Percentiles rank a stretch among this genome's conserved stretches.
phyloP scores from a whole-genome alignment of 2,329 filamentous ascomycete genomes.

The Balansia obtecta region DNA sequence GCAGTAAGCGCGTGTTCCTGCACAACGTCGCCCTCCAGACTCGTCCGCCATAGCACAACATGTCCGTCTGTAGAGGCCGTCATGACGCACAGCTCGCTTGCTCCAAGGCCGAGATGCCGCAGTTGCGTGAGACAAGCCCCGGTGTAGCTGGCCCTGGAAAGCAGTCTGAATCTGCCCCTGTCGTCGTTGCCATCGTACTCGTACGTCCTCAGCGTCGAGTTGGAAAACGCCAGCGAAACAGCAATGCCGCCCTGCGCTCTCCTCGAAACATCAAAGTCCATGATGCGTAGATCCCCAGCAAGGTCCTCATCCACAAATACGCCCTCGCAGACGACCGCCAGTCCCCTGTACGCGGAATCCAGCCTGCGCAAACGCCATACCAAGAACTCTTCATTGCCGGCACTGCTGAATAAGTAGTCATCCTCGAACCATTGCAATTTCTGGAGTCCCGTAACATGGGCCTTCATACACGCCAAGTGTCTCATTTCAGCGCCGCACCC shows the following conservation, averaged over 20 bases:
- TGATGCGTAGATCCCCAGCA: slow-evolving; percentile 63
- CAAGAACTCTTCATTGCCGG: slow-evolving; percentile 79
- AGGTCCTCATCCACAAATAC: slow-evolving; percentile 36
- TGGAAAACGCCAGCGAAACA: slow-evolving; percentile 62
- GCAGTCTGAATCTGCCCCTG: slow-evolving; percentile 30
- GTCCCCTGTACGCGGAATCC: slow-evolving; percentile 33
- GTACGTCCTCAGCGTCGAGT: slow-evolving; percentile 62
- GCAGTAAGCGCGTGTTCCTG: slow-evolving; percentile 16
- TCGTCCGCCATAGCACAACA: slow-evolving; percentile 28
- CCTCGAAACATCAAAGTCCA: slow-evolving; percentile 54
- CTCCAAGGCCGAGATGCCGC: slow-evolving; percentile 25
- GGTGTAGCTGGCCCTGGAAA: slow-evolving; percentile 49
- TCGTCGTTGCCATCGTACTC: slow-evolving; percentile 27
- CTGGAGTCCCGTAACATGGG: slow-evolving; percentile 76
- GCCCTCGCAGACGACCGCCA: slow-evolving; percentile 46
- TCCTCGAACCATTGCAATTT: slow-evolving; percentile 63
- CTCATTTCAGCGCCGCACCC: slow-evolving; percentile 14
- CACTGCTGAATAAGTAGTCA: slow-evolving; percentile 69
- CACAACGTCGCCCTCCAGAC: slow-evolving; percentile 2
- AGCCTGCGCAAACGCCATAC: slow-evolving; percentile 59
- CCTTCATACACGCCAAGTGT: slow-evolving; percentile 55
- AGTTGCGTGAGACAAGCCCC: slow-evolving; percentile 65
- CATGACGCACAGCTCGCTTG: slow-evolving; percentile 31
- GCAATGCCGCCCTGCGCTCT: slow-evolving; percentile 24
- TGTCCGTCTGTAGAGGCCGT: slow-evolving; percentile 76